phyloP scores from a whole-genome alignment of 2,329 filamentous ascomycete species.

The Aspergillus hortae region DNA sequence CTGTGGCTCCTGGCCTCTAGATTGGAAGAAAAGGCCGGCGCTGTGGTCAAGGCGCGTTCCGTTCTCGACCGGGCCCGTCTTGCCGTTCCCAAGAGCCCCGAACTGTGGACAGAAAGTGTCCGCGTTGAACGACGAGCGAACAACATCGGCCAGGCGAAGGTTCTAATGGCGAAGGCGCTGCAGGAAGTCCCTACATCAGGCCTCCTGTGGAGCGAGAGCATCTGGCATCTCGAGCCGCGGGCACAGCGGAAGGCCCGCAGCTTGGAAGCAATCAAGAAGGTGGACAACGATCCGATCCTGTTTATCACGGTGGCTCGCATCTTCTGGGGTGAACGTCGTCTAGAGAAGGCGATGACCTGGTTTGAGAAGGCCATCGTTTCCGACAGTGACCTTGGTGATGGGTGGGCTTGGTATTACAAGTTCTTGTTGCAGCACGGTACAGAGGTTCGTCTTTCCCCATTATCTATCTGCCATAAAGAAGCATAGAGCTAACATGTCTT shows the following conservation, averaged over 20 bases:
- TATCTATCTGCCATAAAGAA: not conserved
- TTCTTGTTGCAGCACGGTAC: constrained; percentile 91
- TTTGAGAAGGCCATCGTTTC: constrained; percentile 92
- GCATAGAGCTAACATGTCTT: constrained; percentile 4
- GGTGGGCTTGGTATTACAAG: constrained; percentile 98
- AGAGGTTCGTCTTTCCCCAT: constrained; percentile 49
- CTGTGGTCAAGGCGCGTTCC: constrained; percentile 86
- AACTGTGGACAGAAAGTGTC: constrained; percentile 91
- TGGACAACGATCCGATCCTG: constrained; percentile 83
- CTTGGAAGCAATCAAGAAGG: constrained; percentile 93
- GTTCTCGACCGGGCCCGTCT: constrained; percentile 88
- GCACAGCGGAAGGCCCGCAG: constrained; percentile 89
- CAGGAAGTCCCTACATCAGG: constrained; percentile 88
- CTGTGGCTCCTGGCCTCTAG: constrained; percentile 87
- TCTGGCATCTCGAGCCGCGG: constrained; percentile 87
- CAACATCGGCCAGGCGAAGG: constrained; percentile 79
- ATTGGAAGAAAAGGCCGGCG: constrained; percentile 79
- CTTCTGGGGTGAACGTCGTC: constrained; percentile 88
- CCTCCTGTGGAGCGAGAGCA: constrained; percentile 87
- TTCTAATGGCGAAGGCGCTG: constrained; percentile 86
- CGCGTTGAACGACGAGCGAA: constrained; percentile 84
- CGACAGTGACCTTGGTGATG: constrained; percentile 83
- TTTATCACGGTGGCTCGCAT: constrained; percentile 92
- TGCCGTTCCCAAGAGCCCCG: constrained; percentile 76
- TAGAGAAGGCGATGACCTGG: constrained; percentile 95